Conservation (phyloP, 495 filamentous ascomycete species). For the Haplographium delicatum region DNA sequence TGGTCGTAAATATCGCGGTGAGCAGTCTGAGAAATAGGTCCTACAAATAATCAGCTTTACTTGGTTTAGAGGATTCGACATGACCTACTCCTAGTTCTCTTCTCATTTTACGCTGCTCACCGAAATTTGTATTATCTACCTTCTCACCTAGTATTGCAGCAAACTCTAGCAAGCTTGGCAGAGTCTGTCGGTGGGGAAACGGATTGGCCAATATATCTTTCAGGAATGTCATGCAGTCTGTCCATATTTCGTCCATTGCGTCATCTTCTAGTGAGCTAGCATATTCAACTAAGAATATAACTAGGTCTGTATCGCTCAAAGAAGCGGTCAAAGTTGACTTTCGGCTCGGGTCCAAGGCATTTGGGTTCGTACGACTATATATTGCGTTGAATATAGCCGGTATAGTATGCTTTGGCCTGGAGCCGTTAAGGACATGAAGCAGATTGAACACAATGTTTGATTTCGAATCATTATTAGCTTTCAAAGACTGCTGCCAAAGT, state of each 20-base stretch:
- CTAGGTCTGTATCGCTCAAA: slow-evolving; percentile 74
- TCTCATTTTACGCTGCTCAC: slow-evolving; percentile 90
- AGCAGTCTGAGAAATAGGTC: slow-evolving; percentile 85
- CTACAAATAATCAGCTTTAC: slow-evolving; percentile 37
- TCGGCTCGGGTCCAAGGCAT: slow-evolving; percentile 67
- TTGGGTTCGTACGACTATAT: slow-evolving; percentile 85
- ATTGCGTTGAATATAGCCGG: slow-evolving; percentile 97
- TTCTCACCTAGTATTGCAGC: slow-evolving; percentile 86
- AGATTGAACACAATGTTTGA: slow-evolving; percentile 64
- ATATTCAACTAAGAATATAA: slow-evolving; percentile 85
- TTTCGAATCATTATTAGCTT: slow-evolving; percentile 27
- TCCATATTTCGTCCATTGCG: slow-evolving; percentile 99
- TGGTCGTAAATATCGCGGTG: slow-evolving; percentile 85
- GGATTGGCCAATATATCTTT: slow-evolving; percentile 89
- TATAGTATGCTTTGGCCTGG: slow-evolving; percentile 85
- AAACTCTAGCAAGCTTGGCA: slow-evolving; percentile 84
- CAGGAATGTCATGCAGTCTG: slow-evolving; percentile 87
- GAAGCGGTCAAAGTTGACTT: slow-evolving; percentile 85
- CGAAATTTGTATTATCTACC: slow-evolving; percentile 95
- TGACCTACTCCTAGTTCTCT: slow-evolving; percentile 78
- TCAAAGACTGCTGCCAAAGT: slow-evolving; percentile 56
- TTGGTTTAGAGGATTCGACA: slow-evolving; percentile 25
- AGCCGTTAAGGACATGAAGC: slow-evolving; percentile 86
- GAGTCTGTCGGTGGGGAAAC: slow-evolving; percentile 85
- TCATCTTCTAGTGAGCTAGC: slow-evolving; percentile 88